Evolutionary conservation across 1,139 yeast species (phyloP), one percentile per base, ranked within the genome.

Genomic region (Entelexis paramagnoliae): DNA sequence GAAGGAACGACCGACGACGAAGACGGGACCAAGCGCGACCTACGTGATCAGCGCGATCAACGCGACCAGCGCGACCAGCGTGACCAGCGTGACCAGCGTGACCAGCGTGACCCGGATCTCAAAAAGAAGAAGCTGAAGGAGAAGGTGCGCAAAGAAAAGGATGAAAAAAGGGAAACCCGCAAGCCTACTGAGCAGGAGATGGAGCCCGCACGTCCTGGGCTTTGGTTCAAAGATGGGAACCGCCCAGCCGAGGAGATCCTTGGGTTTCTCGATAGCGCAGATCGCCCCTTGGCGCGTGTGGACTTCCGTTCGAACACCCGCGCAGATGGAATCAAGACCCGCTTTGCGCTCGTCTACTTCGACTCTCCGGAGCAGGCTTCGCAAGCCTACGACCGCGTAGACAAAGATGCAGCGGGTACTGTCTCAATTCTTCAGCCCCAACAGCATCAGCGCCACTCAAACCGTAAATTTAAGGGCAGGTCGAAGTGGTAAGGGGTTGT

Each of bases 221-320:
- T 71, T 22, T 70, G 73, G 72, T 62, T 71, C 55, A 62, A 69
- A 35, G 65, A 66, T 44, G 72, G 68, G 26, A 64, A 62, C 32
- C 64, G 63, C 16, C 53, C 64, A 9, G 67, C 68, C 44, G 67
- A 64, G 13, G 67, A 63, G 26, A 61, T 70, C 28, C 59, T 62
- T 30, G 62, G 56, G 19, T 62, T 58, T 47, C 68, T 71, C 51
- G 60, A 63, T 29, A 63, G 60, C 16, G 62, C 64, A 38, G 72
- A 70, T 52, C 66, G 63, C 16, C 57, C 55, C 17, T 51, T 58
- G 41, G 63, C 66, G 11, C 58, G 58, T n/a, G 63, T 70, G 20
- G 58, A 56, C 16, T 58, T 67, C 56, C 65, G 64, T 49, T 62
- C 60, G 46, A 43, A 48, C 30, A 32, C 26, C 50, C 53, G 56